Evolutionary conservation across 2,329 filamentous ascomycete genomes (phyloP).

Genomic region (Venturia nashicola): DNA sequence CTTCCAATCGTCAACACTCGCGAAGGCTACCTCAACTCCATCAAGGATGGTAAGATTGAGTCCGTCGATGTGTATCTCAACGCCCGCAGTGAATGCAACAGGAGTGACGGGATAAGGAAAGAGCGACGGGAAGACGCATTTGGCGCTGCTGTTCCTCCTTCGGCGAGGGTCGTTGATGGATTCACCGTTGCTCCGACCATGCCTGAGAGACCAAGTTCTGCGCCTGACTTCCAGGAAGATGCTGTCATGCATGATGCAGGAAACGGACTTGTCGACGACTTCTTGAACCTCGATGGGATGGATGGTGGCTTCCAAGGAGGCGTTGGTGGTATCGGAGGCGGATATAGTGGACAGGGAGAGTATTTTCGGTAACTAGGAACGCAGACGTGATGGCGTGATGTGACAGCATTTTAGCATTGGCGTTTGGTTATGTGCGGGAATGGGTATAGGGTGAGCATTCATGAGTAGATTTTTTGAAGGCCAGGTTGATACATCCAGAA

Average conservation of each 20-base stretch:
- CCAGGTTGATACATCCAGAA: background rate
- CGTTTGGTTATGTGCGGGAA: background rate
- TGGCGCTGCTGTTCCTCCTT: constrained; percentile 26
- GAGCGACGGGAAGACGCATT: constrained; percentile 29
- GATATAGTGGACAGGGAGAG: background rate
- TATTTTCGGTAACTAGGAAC: background rate
- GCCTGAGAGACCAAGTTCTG: constrained; percentile 2
- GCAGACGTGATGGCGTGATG: background rate
- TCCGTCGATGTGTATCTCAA: constrained; percentile 36
- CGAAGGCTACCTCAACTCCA: constrained; percentile 17
- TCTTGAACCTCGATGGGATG: constrained; percentile 29
- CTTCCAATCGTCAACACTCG: constrained; percentile 28
- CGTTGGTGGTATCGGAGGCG: background rate
- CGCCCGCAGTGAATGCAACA: constrained; percentile 28
- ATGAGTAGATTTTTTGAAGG: background rate
- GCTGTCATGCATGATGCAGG: constrained; percentile 11
- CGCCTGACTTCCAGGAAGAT: constrained; percentile 4
- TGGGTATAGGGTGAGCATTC: background rate
- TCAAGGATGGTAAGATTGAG: constrained; percentile 27
- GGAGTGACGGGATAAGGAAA: constrained; percentile 18
- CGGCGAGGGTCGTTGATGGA: constrained; percentile 26
- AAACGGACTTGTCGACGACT: constrained; percentile 23
- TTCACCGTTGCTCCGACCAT: constrained; percentile 20
- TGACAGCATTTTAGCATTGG: background rate
- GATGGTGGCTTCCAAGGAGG: constrained; percentile 13